These are phyloP conservation scores for Alternaria sp. DNA, from an alignment of 2,329 filamentous ascomycete species.

Conservation along the genomic window DNA sequence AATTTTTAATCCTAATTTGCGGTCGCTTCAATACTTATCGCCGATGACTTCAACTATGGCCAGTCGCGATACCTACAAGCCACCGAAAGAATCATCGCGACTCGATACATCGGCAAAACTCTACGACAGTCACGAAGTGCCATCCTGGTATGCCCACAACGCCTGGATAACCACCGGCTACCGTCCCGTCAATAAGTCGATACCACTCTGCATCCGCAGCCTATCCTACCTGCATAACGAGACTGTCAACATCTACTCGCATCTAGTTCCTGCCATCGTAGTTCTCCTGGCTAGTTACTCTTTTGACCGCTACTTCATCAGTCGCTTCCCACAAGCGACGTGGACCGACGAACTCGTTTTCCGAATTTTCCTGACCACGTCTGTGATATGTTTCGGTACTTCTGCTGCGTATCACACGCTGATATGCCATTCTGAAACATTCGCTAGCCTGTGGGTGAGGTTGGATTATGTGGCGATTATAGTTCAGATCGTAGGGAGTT, in stretches of 20 bases:
- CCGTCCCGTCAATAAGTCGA: constrained; percentile 67
- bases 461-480: constrained; percentile 94
- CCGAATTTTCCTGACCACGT: constrained; percentile 35
- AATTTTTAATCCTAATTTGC: not conserved
- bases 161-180: constrained; percentile 66
- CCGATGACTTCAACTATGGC: not conserved
- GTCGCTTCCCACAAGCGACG: constrained; percentile 19
- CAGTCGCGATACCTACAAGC: not conserved
- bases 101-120: not conserved
- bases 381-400: constrained; percentile 52
- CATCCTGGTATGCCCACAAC: constrained; percentile 14
- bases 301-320: constrained; percentile 19
- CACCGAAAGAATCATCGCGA: not conserved
- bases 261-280: constrained; percentile 57
- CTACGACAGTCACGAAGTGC: not conserved
- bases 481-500: constrained; percentile 84
- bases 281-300: constrained; percentile 18
- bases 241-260: constrained; percentile 73
- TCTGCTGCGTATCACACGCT: constrained; percentile 80
- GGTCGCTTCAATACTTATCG: not conserved
- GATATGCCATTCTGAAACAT: constrained; percentile 78
- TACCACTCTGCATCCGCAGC: constrained; percentile 62
- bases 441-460: constrained; percentile 84
- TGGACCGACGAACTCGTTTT: constrained; percentile 33
- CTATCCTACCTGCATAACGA: constrained; percentile 71